Evolutionary conservation across 352 stramenopile genomes (phyloP).

Genomic region (Globisporangium recalcitrans): DNA sequence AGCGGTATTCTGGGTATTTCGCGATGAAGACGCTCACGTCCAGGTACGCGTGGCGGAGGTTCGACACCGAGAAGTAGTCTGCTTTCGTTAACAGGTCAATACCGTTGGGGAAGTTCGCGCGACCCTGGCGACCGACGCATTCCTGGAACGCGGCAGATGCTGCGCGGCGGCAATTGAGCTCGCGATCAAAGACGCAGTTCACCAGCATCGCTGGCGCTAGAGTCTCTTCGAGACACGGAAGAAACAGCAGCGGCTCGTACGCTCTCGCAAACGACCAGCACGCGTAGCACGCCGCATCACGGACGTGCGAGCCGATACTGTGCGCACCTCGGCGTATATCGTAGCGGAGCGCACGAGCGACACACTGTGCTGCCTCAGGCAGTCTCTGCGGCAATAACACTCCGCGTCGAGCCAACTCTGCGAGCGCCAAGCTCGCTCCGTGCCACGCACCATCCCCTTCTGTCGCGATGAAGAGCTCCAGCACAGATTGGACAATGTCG

Average conservation of each 20-base stretch:
- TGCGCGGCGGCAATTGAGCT: constrained; percentile 97
- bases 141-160: constrained; percentile 98
- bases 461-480: constrained; percentile 91
- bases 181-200: constrained; percentile 96
- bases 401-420: constrained; percentile 92
- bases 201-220: constrained; percentile 92
- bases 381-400: constrained; percentile 93
- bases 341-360: constrained; percentile 91
- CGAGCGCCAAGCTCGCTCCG: constrained; percentile 94
- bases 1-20: constrained; percentile 85
- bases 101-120: constrained; percentile 93
- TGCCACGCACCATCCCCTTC: constrained; percentile 96
- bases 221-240: constrained; percentile 81
- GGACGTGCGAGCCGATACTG: constrained; percentile 95
- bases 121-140: constrained; percentile 87
- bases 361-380: constrained; percentile 88
- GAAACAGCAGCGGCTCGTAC: constrained; percentile 90
- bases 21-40: constrained; percentile 90
- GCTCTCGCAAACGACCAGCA: constrained; percentile 97
- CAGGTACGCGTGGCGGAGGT: constrained; percentile 89
- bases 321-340: constrained; percentile 93
- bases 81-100: constrained; percentile 96
- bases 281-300: constrained; percentile 97
- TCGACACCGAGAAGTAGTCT: constrained; percentile 97
- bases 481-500: constrained; percentile 95